These are phyloP conservation scores for Veloboletus limbatus DNA, from an alignment of 1,284 basidiomycete species.

Conservation along the genomic window DNA sequence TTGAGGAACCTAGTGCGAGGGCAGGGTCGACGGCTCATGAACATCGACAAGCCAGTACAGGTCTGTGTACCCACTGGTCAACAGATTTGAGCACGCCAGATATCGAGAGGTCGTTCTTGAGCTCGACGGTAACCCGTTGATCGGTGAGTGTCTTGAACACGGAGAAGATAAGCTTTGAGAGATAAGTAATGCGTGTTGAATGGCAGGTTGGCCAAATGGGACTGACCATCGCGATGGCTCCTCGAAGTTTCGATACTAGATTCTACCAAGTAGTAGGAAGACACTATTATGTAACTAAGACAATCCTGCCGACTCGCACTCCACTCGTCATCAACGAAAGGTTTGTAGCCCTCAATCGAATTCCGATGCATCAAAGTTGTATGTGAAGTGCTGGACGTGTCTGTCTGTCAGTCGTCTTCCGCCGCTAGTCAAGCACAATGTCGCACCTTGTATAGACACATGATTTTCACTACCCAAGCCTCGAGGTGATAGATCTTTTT, in stretches of 20 bases:
- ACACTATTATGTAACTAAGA: slow-evolving; percentile 1
- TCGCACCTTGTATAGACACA: slow-evolving; percentile 74
- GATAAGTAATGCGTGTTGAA: slow-evolving; percentile 11
- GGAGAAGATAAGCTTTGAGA: slow-evolving; percentile 83
- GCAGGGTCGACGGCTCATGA: neutral
- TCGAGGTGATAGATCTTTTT: slow-evolving; percentile 97
- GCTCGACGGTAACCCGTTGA: slow-evolving; percentile 94
- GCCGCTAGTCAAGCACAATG: neutral
- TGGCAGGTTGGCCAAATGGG: neutral
- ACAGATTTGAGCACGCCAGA: slow-evolving; percentile 96
- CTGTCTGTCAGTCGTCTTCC: slow-evolving; percentile 16
- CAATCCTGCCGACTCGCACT: too few relatives aligned
- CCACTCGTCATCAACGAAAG: slow-evolving; percentile 32
- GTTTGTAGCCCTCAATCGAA: slow-evolving; percentile 47
- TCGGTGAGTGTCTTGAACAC: slow-evolving; percentile 99
- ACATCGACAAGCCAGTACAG: neutral
- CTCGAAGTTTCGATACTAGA: too few relatives aligned
- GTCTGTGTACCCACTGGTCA: slow-evolving; percentile 73
- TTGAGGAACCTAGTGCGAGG: slow-evolving; percentile 81
- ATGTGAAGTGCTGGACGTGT: slow-evolving; percentile 44
- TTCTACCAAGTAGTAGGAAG: neutral
- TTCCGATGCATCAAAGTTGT: slow-evolving; percentile 60
- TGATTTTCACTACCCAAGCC: slow-evolving; percentile 86
- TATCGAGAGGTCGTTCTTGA: slow-evolving; percentile 99
- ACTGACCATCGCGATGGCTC: slow-evolving; percentile 27